Evolutionary conservation across 1,284 basidiomycete species (phyloP).

Genomic region (Laetiporus sulphureus): DNA sequence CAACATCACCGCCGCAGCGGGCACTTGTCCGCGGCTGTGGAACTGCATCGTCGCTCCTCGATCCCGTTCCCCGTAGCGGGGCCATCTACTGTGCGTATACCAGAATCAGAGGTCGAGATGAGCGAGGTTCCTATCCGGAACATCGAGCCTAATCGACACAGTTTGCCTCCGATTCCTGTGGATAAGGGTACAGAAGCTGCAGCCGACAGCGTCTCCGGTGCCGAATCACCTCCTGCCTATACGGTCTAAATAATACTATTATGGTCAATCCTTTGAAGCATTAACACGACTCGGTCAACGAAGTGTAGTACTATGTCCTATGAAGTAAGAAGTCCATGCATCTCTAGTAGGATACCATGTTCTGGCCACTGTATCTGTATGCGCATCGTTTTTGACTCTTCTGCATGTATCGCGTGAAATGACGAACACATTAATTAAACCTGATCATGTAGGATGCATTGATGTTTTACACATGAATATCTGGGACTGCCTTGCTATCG

Average conservation of each 20-base stretch:
- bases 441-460: no score
- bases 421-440: no score
- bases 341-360: no score
- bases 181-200: constrained; percentile 5
- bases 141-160: not conserved
- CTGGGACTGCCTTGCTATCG: no score
- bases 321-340: no score
- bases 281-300: no score
- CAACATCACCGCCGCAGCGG: not conserved
- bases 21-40: not conserved
- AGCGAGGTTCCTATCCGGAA: not conserved
- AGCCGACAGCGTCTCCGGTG: not conserved
- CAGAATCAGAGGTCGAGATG: not conserved
- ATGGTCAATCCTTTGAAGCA: no score
- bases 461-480: no score
- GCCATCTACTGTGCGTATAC: constrained; percentile 1
- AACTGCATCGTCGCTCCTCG: not conserved
- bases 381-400: no score
- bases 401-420: no score
- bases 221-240: constrained; percentile 4
- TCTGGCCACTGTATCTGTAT: no score
- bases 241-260: not conserved
- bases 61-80: not conserved
- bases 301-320: no score
- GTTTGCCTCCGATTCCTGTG: not conserved